Evolutionary conservation across 768 basidiomycete genomes (phyloP), one percentile per base, ranked within the genome.

Genomic region (Russula dissimulans): DNA sequence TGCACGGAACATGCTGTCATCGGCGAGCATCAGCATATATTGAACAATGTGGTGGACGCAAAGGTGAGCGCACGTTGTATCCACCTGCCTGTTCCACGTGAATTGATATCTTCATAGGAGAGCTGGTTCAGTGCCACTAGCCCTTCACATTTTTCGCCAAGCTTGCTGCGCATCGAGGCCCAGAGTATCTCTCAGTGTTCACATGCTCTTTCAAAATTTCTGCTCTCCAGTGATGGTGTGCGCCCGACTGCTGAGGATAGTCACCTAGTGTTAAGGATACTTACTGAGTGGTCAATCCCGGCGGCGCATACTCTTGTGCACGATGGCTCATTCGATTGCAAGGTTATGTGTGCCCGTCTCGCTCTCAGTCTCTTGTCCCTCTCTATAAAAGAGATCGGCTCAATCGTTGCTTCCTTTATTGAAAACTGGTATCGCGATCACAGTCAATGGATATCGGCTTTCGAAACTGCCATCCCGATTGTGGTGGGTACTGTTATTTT

Each of bases 1-100:
- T 84, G 81, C 65, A 67, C 85, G 32, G 81, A 83, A 64, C 73
- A 78, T 42, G 79, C 78, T 36, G 68, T 74, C 4, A 70, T 77
- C 22, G 45, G 43, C 12, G 53, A 61, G 36, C 47, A 49, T 45
- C 62, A 9, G 15, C 29, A 46, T 41, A 39, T 60, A 8, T 44
- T 62, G 29, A 52, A 31, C 5, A 42, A 44, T 38, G 10, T 57
- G 22, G 12, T 34, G 9, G 44, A 14, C 5, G 14, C 46, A 22
- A 57, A 48, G 41, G 61, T 57, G 34, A 15, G 61, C 29, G 42
- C 36, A 17, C n/a, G 3, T 15, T 46, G 9, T 18, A 22, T 62
- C 17, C 22, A 26, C 22, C 2, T 36, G 9, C 10, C 18, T 48
- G 3, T 15, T 7, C n/a, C 6, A 22, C 12, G 22, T 36, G 34